A percentile compares a stretch with the other conserved stretches of the same genome.
These are phyloP conservation scores for Hygrocybe coccinea DNA, from an alignment of 768 basidiomycete genomes.

Conservation along the genomic window DNA sequence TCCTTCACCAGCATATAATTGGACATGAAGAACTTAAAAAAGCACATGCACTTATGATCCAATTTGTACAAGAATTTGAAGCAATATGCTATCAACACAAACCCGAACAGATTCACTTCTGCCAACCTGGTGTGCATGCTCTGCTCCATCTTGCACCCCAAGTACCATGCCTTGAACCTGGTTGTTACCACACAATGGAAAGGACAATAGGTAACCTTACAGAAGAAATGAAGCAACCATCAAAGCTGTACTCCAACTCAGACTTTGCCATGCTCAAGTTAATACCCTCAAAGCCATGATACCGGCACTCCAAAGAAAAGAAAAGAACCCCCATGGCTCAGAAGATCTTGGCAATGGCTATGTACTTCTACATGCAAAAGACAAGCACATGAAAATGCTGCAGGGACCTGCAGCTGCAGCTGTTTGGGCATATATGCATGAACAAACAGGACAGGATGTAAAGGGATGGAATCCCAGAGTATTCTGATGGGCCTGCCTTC, in stretches of 20 bases:
- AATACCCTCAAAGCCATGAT: neutral
- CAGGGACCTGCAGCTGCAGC: neutral
- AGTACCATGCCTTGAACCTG: neutral
- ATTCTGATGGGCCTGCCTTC: constrained; percentile 18
- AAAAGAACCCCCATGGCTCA: constrained; percentile 15
- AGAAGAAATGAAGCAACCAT: constrained; percentile 8
- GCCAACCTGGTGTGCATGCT: constrained; percentile 5
- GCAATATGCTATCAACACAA: constrained; percentile 3
- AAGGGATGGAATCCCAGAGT: neutral
- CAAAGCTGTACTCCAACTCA: constrained; percentile 5
- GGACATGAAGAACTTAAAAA: neutral
- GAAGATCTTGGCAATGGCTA: constrained; percentile 4
- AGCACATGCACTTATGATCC: neutral
- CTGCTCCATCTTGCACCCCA: constrained; percentile 6
- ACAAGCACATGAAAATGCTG: neutral
- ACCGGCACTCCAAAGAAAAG: neutral
- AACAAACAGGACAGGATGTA: too few species aligned
- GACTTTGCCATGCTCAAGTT: constrained; percentile 1
- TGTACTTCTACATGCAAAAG: constrained; percentile 3
- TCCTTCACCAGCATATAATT: constrained; percentile 2
- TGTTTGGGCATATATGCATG: neutral
- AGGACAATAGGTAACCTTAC: constrained; percentile 6
- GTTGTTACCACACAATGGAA: constrained; percentile 5
- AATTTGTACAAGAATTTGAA: constrained; percentile 2
- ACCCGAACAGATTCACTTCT: constrained; percentile 5